Conservation (phyloP, 805 yeast species). For the Yarrowia yakushimensis region DNA sequence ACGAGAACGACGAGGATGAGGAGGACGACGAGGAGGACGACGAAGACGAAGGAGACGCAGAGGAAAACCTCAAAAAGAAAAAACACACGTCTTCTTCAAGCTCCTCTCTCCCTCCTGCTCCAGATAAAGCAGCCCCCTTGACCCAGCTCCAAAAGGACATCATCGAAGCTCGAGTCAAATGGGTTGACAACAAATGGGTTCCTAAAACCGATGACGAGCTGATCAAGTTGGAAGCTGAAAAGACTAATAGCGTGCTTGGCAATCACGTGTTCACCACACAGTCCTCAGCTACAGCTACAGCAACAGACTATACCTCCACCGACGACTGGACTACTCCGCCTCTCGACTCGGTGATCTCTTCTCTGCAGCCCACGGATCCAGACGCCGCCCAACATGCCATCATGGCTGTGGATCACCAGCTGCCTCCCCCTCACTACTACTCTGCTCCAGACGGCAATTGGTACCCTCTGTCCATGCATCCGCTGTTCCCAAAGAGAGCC, state of each 20-base stretch:
- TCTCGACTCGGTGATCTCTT: too few relatives aligned
- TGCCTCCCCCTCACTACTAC: neutral
- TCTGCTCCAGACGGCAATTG: conserved; percentile 1
- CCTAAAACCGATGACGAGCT: neutral
- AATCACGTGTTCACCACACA: neutral
- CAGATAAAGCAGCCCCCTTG: neutral
- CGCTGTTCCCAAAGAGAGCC: neutral
- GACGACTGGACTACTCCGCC: too few relatives aligned
- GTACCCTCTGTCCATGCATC: conserved; percentile 2
- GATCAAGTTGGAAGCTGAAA: too few relatives aligned
- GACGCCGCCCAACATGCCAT: neutral
- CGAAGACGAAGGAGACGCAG: neutral
- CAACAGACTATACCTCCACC: too few relatives aligned
- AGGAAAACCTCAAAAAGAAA: neutral
- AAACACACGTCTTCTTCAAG: neutral
- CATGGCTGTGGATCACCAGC: neutral
- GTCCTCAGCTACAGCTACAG: too few relatives aligned
- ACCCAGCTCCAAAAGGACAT: conserved; percentile 1
- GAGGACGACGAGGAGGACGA: neutral
- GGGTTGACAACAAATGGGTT: neutral
- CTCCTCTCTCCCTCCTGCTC: neutral
- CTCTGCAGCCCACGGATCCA: neutral
- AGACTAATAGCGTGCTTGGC: neutral
- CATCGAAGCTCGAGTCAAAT: neutral
- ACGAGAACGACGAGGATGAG: neutral